These are phyloP conservation scores for Escovopsis sp. DNA, from an alignment of 2,329 filamentous ascomycete genomes.

Conservation along the genomic window DNA sequence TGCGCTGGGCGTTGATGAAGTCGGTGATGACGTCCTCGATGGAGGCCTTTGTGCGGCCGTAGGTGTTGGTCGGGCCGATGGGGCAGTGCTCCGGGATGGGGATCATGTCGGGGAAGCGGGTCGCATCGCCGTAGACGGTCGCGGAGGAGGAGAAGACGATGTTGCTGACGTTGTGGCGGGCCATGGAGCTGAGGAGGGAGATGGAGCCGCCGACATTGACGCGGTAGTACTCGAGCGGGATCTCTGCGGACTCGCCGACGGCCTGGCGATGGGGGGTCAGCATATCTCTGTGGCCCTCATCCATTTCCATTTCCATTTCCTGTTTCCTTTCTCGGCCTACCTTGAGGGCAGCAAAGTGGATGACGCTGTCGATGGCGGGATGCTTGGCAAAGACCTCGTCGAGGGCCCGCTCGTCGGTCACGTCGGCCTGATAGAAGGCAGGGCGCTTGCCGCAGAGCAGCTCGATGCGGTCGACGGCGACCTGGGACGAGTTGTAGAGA, in stretches of 20 bases:
- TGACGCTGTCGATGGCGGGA: constrained; percentile 91
- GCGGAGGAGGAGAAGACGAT: constrained; percentile 98
- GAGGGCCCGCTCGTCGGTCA: constrained; percentile 71
- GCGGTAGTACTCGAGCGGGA: constrained; percentile 92
- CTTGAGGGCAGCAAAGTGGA: constrained; percentile 97
- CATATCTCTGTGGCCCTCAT: no score
- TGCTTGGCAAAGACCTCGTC: constrained; percentile 80
- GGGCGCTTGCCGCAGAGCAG: constrained; percentile 81
- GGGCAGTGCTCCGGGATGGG: constrained; percentile 96
- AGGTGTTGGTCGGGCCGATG: constrained; percentile 91
- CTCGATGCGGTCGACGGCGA: constrained; percentile 89
- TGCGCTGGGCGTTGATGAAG: constrained; percentile 73
- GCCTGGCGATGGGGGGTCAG: constrained; percentile 38
- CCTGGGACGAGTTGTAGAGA: constrained; percentile 90
- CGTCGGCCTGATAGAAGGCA: constrained; percentile 69
- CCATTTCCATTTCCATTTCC: constrained; percentile 6
- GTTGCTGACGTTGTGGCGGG: constrained; percentile 79
- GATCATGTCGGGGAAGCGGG: constrained; percentile 93
- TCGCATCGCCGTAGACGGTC: constrained; percentile 96
- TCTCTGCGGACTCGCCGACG: constrained; percentile 87
- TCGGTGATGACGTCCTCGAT: constrained; percentile 90
- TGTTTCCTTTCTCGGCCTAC: constrained; percentile 27
- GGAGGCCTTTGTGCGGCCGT: constrained; percentile 89
- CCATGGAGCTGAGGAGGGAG: constrained; percentile 73
- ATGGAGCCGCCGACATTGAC: constrained; percentile 94